A percentile compares a stretch with the other conserved stretches of the same genome.
Evolutionary conservation across 1,139 yeast species (phyloP).

Genomic region (Suhomyces maxii): DNA sequence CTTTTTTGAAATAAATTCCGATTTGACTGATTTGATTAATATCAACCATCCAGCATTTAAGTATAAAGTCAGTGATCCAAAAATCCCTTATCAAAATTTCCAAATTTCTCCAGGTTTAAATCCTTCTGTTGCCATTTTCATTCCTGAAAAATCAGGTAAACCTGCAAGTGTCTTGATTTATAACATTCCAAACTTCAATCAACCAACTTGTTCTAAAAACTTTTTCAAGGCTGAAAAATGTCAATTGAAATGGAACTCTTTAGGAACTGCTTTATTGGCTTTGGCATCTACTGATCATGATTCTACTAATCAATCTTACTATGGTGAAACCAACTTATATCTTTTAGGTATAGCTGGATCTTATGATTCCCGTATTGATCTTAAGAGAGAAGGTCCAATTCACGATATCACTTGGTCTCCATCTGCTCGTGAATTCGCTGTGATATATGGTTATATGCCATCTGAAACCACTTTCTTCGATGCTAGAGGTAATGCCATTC

Average conservation of each 20-base stretch:
- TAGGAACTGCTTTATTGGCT: slow-evolving; percentile 93
- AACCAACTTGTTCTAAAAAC: slow-evolving; percentile 81
- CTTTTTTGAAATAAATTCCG: slow-evolving; percentile 57
- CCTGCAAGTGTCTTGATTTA: slow-evolving; percentile 89
- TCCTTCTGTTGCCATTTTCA: slow-evolving; percentile 89
- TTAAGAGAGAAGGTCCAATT: slow-evolving; percentile 93
- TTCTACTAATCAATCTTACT: slow-evolving; percentile 88
- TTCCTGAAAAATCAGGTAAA: slow-evolving; percentile 79
- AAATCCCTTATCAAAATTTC: slow-evolving; percentile 54
- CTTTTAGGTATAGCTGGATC: slow-evolving; percentile 90
- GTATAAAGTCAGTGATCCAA: slow-evolving; percentile 61
- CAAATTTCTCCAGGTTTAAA: slow-evolving; percentile 82
- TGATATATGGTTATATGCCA: slow-evolving; percentile 97
- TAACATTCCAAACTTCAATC: slow-evolving; percentile 70
- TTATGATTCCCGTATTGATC: slow-evolving; percentile 82
- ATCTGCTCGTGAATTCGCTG: slow-evolving; percentile 94
- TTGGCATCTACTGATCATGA: slow-evolving; percentile 96
- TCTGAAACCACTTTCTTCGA: slow-evolving; percentile 94
- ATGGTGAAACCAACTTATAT: slow-evolving; percentile 94
- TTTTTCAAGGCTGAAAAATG: slow-evolving; percentile 96
- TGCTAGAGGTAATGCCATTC: slow-evolving; percentile 86
- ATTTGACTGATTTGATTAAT: slow-evolving; percentile 41
- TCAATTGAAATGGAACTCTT: slow-evolving; percentile 86
- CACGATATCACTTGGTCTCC: slow-evolving; percentile 99
- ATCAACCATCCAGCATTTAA: slow-evolving; percentile 58